Base-by-base conservation (phyloP, 2,329 filamentous ascomycete genomes). In the Cytospora chrysosperma region DNA sequence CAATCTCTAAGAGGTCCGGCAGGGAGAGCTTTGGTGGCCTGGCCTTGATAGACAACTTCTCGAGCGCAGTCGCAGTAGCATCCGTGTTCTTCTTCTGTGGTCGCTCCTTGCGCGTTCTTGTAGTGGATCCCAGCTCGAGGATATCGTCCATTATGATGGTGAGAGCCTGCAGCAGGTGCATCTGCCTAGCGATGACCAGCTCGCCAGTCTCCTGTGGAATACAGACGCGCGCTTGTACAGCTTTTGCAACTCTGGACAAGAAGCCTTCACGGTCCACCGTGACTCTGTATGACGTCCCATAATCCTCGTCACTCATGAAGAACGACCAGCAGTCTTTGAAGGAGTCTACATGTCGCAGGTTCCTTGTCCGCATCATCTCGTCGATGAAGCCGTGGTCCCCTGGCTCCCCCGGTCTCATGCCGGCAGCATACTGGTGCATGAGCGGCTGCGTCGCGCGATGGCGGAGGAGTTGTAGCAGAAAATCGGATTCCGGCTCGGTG, bases 111-210 rank as follows among this genome's bases (percentile, higher is more conserved):
- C 68, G 60, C 15, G 62, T 65, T 28, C 72, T 72, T 1, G 68
- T 70, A 3, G 69, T 69, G 0, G 77, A 78, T 4, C 74, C 76
- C 43, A 70, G 64, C 0, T 79, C 73, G 1, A 82, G 70, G 32
- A 82, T 77, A 47, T 78, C 73, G 1, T 78, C 76, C 5, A 82
- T 69, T 1, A 79, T 67, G n/a, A 78, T 72, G 61, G 76, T 78
- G 32, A 82, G 75, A 7, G 19, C 13, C 55, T 77, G 74, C 0
- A 81, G 49, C 0, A 80, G 57, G 4, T 66, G 69, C 1, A 68
- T 49, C 61, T 82, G 79, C 64, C 80, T 73, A 47, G 67, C 32
- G 1, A 83, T 63, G 15, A 83, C 70, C 1, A 81, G 68, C 37
- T 75, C 70, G 15, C 76, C 75, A 0, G 63, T 65, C 0, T 69